A percentile compares a stretch with the other conserved stretches of the same genome.
Conservation (phyloP, 2,329 filamentous ascomycete genomes). For the Domatiomyces globalis region DNA sequence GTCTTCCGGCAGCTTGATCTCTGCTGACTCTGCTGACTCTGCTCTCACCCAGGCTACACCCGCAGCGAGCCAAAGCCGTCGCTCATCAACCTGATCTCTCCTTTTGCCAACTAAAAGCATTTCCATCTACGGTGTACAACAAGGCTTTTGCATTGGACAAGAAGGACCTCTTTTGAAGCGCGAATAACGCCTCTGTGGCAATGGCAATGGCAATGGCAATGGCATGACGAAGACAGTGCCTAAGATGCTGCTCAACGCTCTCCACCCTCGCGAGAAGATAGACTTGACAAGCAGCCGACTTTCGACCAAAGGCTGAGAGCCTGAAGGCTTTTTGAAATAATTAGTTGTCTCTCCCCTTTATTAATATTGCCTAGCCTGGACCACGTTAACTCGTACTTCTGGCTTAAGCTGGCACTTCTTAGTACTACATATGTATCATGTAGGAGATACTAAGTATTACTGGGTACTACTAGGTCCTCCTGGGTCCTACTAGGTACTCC, state of each 20-base stretch:
- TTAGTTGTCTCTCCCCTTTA: neutral
- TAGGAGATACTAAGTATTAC: too few relatives aligned
- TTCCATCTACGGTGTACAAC: slow-evolving; percentile 6
- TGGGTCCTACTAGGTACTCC: too few relatives aligned
- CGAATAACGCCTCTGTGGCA: neutral
- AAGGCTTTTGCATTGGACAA: slow-evolving; percentile 1
- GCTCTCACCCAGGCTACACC: slow-evolving; percentile 57
- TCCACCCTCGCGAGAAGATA: neutral
- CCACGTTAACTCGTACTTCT: too few relatives aligned
- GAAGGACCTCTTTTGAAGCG: neutral
- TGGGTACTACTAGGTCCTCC: too few relatives aligned
- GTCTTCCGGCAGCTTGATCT: neutral
- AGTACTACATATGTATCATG: too few relatives aligned
- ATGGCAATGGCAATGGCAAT: neutral
- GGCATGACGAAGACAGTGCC: neutral
- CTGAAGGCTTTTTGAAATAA: neutral
- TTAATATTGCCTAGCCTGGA: too few relatives aligned
- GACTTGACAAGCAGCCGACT: neutral
- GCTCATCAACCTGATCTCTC: slow-evolving; percentile 41
- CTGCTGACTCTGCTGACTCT: slow-evolving; percentile 4
- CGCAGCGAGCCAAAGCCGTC: slow-evolving; percentile 83
- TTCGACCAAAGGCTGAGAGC: neutral
- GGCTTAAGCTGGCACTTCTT: too few relatives aligned
- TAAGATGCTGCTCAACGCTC: neutral
- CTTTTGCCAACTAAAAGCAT: slow-evolving; percentile 14